Evolutionary conservation across 192 early-diverging fungal species (phyloP), one percentile per base, ranked within the genome.

Genomic region (Backusella luteola): DNA sequence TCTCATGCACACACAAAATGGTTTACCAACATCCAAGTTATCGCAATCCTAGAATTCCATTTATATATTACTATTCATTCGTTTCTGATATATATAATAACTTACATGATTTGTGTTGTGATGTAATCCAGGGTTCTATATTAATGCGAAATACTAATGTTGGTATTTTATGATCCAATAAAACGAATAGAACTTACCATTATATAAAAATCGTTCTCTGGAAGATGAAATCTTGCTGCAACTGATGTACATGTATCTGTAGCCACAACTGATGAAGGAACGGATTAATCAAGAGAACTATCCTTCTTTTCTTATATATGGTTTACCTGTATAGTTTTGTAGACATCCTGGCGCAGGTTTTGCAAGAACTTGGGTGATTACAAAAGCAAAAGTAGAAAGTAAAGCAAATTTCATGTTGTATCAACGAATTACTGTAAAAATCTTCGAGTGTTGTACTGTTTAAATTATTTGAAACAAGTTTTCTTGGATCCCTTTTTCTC

Each of bases 81-180:
- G 9, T 12, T 39, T 39, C 11, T 11, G 3, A 11, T 44, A 44
- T 19, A 44, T 44, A 44, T 17, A 17, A 19, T 41, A 21, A 71
- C 70, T 72, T 72, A 72, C 70, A 46, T 72, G 70, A 19, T 21
- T 39, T 34, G 23, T 7, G 23, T 39, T 32, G 17, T 72, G 70
- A 32, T 72, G 70, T 14, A 72, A 17, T 72, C 70, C 70, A 32
- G 70, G 70, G 32, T 72, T 72, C 70, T 63, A 63, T 29, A 63
- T 63, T 26, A 23, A 56, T 44, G 14, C 19, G 21, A 5, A 21
- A 56, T 21, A 11, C 23, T 9, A 7, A 56, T 56, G n/a, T 56
- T 0, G 23, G 7, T 23, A n/a, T 56, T 23, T 56, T 23, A 56
- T 11, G 0, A 11, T 56, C 21, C 21, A 23, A 23, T 53, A 21